Percentiles rank a stretch among this genome's conserved stretches.
phyloP scores from a whole-genome alignment of 129 eudicot species.

The Centrapalus pauciflorus region DNA sequence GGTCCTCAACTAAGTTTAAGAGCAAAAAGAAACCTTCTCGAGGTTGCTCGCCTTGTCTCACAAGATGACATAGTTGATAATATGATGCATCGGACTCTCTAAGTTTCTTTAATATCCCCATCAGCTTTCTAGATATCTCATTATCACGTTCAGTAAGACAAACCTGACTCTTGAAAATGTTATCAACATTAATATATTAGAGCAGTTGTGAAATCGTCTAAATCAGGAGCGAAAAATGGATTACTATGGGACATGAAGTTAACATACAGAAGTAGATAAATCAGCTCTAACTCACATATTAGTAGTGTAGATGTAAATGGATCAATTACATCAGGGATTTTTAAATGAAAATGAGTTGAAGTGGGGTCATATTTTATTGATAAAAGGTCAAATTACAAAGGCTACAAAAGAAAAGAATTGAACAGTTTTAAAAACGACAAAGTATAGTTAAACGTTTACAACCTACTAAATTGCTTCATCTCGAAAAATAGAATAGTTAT shows the following conservation, averaged over 20 bases:
- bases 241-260: neutral
- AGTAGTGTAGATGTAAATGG: no score
- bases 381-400: no score
- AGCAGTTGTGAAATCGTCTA: neutral
- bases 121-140: slow-evolving; percentile 74
- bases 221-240: neutral
- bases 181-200: neutral
- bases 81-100: slow-evolving; percentile 67
- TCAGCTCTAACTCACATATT: no score
- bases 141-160: slow-evolving; percentile 52
- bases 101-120: slow-evolving; percentile 47
- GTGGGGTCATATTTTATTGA: no score
- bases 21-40: slow-evolving; percentile 91
- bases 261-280: no score
- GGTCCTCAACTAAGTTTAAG: slow-evolving; percentile 79
- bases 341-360: no score
- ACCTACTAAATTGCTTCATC: no score
- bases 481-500: no score
- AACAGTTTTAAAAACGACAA: no score
- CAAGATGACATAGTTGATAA: slow-evolving; percentile 83
- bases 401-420: no score
- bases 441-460: no score
- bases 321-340: no score
- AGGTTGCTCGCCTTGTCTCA: slow-evolving; percentile 97
- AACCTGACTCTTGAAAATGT: slow-evolving; percentile 45